Conservation (phyloP, 2,329 filamentous ascomycete species). For the Rhynchosporium graminicola region DNA sequence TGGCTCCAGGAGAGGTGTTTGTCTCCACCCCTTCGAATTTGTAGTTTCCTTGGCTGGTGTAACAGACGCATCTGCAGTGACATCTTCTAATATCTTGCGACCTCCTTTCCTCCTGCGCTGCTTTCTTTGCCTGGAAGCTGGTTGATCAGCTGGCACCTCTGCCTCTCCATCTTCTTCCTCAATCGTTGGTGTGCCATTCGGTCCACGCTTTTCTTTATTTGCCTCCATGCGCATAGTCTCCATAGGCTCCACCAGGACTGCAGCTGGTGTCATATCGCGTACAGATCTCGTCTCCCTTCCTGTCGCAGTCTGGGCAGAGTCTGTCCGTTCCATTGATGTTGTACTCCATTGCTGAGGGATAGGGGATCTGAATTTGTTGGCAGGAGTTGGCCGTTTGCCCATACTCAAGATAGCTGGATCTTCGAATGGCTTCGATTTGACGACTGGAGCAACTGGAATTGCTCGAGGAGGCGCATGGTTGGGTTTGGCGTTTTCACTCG, state of each 20-base stretch:
- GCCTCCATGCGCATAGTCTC: slow-evolving; percentile 43
- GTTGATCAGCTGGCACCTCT: slow-evolving; percentile 27
- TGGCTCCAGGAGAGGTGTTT: slow-evolving; percentile 65
- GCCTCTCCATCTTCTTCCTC: slow-evolving; percentile 33
- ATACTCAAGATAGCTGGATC: slow-evolving; percentile 42
- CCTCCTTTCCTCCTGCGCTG: slow-evolving; percentile 43
- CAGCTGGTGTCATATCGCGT: slow-evolving; percentile 40
- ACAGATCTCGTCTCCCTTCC: slow-evolving; percentile 27
- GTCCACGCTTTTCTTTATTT: slow-evolving; percentile 31
- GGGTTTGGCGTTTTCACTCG: slow-evolving; percentile 33
- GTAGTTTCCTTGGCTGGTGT: slow-evolving; percentile 46
- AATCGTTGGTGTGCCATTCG: slow-evolving; percentile 28
- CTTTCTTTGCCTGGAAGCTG: slow-evolving; percentile 41
- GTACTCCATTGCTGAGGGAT: slow-evolving; percentile 38
- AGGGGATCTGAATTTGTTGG: slow-evolving; percentile 14
- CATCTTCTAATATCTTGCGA: slow-evolving; percentile 43
- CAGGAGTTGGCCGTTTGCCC: slow-evolving; percentile 41
- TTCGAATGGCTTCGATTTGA: slow-evolving; percentile 33
- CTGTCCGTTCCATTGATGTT: slow-evolving; percentile 37
- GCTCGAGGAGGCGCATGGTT: slow-evolving; percentile 3
- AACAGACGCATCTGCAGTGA: slow-evolving; percentile 43
- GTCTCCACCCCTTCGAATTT: slow-evolving; percentile 66
- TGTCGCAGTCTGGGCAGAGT: slow-evolving; percentile 31
- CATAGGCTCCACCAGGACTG: slow-evolving; percentile 49
- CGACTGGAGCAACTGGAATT: background rate